Evolutionary conservation across 176 grass and related monocot genomes (phyloP).

Genomic region (Thalia dealbata): DNA sequence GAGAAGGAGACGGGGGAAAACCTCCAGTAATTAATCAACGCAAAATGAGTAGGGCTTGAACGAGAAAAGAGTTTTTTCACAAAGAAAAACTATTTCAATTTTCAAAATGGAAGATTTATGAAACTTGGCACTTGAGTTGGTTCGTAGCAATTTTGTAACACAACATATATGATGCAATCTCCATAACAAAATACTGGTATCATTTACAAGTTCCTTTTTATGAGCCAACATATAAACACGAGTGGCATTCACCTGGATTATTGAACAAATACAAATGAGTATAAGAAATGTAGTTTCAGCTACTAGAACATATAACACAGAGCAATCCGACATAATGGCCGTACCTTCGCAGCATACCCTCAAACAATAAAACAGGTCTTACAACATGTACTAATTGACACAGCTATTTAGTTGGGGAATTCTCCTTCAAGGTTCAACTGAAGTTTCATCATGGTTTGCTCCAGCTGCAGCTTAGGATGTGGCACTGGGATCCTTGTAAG

Average conservation of each 20-base stretch:
- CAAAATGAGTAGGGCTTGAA: too few relatives aligned
- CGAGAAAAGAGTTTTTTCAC: too few relatives aligned
- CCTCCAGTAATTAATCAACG: too few relatives aligned
- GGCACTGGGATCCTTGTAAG: neutral
- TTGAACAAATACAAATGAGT: neutral
- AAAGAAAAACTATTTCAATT: too few relatives aligned
- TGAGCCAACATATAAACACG: neutral
- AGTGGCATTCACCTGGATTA: neutral
- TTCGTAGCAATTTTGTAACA: neutral
- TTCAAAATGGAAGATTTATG: too few relatives aligned
- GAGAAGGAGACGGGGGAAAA: too few relatives aligned
- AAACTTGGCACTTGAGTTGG: neutral
- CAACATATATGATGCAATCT: neutral
- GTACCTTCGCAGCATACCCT: neutral
- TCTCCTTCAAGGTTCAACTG: neutral
- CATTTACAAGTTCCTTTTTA: neutral
- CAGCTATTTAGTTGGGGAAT: neutral
- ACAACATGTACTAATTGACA: neutral
- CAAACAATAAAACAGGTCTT: neutral
- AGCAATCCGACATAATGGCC: too few relatives aligned
- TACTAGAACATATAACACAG: too few relatives aligned
- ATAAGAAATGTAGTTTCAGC: too few relatives aligned
- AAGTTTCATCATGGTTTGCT: neutral
- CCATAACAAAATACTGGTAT: neutral
- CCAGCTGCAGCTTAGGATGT: neutral